phyloP scores from a whole-genome alignment of 78 protist species.

The Dictyostelium brefeldianum region DNA sequence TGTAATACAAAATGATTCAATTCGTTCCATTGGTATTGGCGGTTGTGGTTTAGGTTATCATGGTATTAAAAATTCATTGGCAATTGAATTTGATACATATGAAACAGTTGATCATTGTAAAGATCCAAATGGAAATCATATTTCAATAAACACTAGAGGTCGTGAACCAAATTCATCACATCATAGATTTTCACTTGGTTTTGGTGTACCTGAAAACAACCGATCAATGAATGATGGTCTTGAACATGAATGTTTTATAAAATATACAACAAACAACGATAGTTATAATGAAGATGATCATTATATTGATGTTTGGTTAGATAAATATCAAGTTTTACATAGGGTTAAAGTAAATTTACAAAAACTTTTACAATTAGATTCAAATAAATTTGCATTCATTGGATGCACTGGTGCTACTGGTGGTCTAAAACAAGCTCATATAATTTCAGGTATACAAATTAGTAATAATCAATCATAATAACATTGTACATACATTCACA shows the following conservation, averaged over 20 bases:
- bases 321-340: conserved; percentile 2
- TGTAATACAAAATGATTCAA: conserved; percentile 74
- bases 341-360: background rate
- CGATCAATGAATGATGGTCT: conserved; percentile 47
- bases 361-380: conserved; percentile 19
- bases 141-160: conserved; percentile 30
- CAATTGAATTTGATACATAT: conserved; percentile 83
- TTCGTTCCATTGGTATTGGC: conserved; percentile 29
- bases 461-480: background rate
- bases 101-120: background rate
- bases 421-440: conserved; percentile 79
- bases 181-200: conserved; percentile 64
- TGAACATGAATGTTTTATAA: conserved; percentile 26
- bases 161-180: conserved; percentile 29
- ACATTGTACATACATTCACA: background rate
- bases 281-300: background rate
- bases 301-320: conserved; percentile 40
- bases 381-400: conserved; percentile 15
- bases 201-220: background rate
- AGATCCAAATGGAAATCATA: conserved; percentile 83
- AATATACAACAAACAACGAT: background rate
- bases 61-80: conserved; percentile 76
- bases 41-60: conserved; percentile 83
- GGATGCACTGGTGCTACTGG: conserved; percentile 87
- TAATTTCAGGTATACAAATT: conserved; percentile 36